phyloP scores from a whole-genome alignment of 768 basidiomycete genomes.

The Lactarius psammicola region DNA sequence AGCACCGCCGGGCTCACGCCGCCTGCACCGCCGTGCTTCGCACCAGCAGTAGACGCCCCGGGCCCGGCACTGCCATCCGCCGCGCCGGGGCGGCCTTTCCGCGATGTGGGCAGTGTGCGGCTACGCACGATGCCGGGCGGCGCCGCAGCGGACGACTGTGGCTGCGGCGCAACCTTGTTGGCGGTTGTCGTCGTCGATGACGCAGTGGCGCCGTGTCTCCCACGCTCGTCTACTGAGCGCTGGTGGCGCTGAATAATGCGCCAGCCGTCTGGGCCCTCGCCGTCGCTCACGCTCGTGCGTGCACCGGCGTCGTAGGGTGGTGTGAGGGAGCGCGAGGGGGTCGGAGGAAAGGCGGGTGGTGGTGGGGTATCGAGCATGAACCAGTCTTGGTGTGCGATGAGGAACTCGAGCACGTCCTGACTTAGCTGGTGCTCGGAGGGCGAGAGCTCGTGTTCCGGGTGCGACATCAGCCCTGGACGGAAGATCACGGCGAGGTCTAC shows the following conservation, averaged over 20 bases:
- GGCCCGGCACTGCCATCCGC: too few species aligned
- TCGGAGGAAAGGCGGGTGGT: constrained; percentile 44
- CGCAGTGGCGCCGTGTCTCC: constrained; percentile 44
- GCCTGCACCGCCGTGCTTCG: neutral
- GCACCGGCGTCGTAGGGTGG: constrained; percentile 28
- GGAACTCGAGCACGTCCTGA: constrained; percentile 89
- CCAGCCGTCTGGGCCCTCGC: constrained; percentile 42
- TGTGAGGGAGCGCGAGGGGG: constrained; percentile 22
- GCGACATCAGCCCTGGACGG: constrained; percentile 90
- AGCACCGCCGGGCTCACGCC: constrained; percentile 8
- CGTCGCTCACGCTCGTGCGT: constrained; percentile 32
- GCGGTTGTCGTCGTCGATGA: constrained; percentile 35
- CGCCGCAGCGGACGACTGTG: constrained; percentile 27
- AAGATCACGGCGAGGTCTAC: constrained; percentile 96
- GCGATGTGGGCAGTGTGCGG: constrained; percentile 59
- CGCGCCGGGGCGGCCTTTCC: constrained; percentile 15
- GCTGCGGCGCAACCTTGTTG: neutral
- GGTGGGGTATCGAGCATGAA: constrained; percentile 88
- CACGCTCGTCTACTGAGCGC: constrained; percentile 1
- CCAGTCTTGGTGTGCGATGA: constrained; percentile 95
- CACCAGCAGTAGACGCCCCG: neutral
- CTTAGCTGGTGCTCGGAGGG: constrained; percentile 84
- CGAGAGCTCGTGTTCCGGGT: constrained; percentile 81
- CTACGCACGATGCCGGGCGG: constrained; percentile 53
- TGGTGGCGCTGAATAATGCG: constrained; percentile 31